These are phyloP conservation scores for Pichia ethanolica DNA, from an alignment of 805 yeast species.

Conservation along the genomic window DNA sequence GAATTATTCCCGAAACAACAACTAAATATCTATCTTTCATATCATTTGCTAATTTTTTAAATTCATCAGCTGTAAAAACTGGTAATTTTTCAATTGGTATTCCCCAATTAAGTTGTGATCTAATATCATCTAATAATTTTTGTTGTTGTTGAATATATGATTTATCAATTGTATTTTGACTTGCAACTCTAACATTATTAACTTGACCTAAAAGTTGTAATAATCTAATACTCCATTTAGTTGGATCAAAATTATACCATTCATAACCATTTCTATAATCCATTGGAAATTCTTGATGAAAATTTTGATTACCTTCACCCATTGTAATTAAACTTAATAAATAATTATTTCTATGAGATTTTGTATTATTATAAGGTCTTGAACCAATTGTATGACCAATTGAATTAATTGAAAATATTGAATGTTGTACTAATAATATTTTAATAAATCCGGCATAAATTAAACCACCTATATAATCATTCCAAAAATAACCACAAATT, in stretches of 20 bases:
- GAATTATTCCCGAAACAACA: slow-evolving; percentile 85
- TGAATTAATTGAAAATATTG: slow-evolving; percentile 70
- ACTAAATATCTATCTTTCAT: slow-evolving; percentile 44
- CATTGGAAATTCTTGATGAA: slow-evolving; percentile 91
- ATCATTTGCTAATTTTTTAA: slow-evolving; percentile 31
- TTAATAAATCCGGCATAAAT: slow-evolving; percentile 74
- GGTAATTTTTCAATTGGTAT: slow-evolving; percentile 87
- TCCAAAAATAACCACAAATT: slow-evolving; percentile 61
- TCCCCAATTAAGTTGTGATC: slow-evolving; percentile 86
- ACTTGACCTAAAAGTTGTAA: slow-evolving; percentile 51
- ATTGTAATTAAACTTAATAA: slow-evolving; percentile 59
- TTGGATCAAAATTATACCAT: slow-evolving; percentile 78
- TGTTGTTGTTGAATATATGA: slow-evolving; percentile 79
- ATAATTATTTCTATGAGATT: slow-evolving; percentile 66
- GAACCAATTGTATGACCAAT: slow-evolving; percentile 74
- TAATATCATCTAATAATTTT: slow-evolving; percentile 65
- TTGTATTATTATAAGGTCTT: slow-evolving; percentile 66
- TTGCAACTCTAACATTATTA: slow-evolving; percentile 46
- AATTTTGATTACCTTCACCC: slow-evolving; percentile 90
- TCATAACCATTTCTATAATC: slow-evolving; percentile 75
- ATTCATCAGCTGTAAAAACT: slow-evolving; percentile 42
- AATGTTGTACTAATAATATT: slow-evolving; percentile 68
- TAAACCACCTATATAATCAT: slow-evolving; percentile 70
- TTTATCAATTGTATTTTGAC: slow-evolving; percentile 57
- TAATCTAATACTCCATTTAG: slow-evolving; percentile 62